Evolutionary conservation across 1,284 basidiomycete genomes (phyloP).

Genomic region (Trametes versicolor): DNA sequence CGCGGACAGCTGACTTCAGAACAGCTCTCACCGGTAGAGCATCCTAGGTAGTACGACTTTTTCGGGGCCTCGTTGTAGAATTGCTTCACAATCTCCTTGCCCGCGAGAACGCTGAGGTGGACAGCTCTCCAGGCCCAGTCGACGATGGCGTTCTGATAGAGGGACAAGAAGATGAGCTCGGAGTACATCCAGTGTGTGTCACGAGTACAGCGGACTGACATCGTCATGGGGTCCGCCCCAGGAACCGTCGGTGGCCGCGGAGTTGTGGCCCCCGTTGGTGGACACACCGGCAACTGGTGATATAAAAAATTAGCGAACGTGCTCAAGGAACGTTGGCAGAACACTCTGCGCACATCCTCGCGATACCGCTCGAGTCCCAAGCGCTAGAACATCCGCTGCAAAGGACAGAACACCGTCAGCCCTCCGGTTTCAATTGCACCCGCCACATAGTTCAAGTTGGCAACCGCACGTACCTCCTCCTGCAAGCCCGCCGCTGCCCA

Average conservation of each 20-base stretch:
- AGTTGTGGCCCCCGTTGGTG: constrained; percentile 41
- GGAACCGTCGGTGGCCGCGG: constrained; percentile 29
- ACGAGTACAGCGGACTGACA: too few species aligned
- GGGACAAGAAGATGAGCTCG: constrained; percentile 4
- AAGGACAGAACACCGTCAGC: too few species aligned
- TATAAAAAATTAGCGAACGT: not conserved
- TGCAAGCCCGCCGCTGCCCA: constrained; percentile 42
- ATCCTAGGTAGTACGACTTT: constrained; percentile 45
- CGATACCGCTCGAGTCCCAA: constrained; percentile 38
- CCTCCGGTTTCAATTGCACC: too few species aligned
- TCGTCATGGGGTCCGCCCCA: constrained; percentile 44
- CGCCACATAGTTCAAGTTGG: not conserved
- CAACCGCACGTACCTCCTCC: constrained; percentile 37
- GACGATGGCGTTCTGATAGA: constrained; percentile 39
- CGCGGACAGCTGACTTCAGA: too few species aligned
- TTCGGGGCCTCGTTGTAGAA: constrained; percentile 38
- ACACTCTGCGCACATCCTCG: constrained; percentile 36
- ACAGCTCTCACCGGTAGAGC: constrained; percentile 44
- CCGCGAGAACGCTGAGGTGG: constrained; percentile 40
- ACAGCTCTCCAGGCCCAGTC: constrained; percentile 44
- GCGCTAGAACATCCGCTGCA: constrained; percentile 39
- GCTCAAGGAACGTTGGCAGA: not conserved
- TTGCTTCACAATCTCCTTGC: constrained; percentile 39
- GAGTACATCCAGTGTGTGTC: too few species aligned
- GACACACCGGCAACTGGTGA: constrained; percentile 44